Base-by-base conservation (phyloP, 306 rosid genomes). In the Amphicarpaea edgeworthii region DNA sequence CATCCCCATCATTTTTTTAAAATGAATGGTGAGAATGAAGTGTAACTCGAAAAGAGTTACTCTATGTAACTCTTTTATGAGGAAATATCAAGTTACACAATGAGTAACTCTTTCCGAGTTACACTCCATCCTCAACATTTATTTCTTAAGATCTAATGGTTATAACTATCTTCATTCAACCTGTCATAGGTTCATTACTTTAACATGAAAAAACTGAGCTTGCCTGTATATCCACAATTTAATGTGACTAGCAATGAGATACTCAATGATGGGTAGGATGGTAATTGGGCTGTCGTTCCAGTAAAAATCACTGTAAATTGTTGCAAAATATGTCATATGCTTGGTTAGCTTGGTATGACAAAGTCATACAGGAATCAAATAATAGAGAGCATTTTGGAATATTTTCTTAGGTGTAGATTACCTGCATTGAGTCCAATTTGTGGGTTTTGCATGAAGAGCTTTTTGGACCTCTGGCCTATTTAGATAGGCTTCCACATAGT, bases 361-460 rank as follows among this genome's bases (percentile, higher is more conserved):
- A 24, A 24, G 28, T 3, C 28, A 24, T 24, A 24, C 28, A 24
- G 28, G 28, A 1, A 24, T 24, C 28, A 24, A 24, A 24, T 24
- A 24, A 24, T 24, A n/a, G n/a, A n/a, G n/a, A 24, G 28, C 28
- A 24, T 24, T 24, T 24, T 24, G 28, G 2, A 24, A 24, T 24
- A n/a, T n/a, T n/a, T 30, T 30, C 37, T 5, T 5, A 2, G 7
- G 37, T 30, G 11, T 32, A 23, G 17, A 49, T 58, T 83, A 88
- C 91, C 83, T 68, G 87, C 93, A 85, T 40, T 2, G 45, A 23
- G 26, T 12, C 90, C 90, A 85, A 1, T 69, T n/a, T 59, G 88
- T 87, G 49, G 91, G 77, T 77, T 63, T 80, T 66, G 77, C 88
- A 69, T 77, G 91, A 68, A 89, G 82, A 71, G 91, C 85, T 53